Evolutionary conservation across 2,329 filamentous ascomycete species (phyloP), one percentile per base, ranked within the genome.

Genomic region (Arthrobotrys pseudoclavata): DNA sequence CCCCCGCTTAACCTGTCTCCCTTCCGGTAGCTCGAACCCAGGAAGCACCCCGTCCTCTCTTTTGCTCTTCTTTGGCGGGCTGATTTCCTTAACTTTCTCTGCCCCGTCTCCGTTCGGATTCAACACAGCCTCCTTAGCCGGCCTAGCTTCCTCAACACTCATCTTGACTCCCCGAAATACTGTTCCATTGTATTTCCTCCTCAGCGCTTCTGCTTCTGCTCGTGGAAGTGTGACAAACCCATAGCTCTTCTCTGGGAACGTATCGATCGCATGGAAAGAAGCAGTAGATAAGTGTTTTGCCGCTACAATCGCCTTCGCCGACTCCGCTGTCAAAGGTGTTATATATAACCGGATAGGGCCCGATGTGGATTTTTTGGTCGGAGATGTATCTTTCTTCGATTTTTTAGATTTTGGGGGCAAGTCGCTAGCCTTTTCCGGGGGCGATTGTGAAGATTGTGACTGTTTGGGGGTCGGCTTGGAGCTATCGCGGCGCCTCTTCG

Each of bases 241-340:
- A 89, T 93, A 99, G 66, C 89, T 91, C 83, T 89, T 91, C 80
- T 99, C 96, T 13, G 95, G 95, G 79, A 97, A 97, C 0, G 94
- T 94, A 82, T 93, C 89, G 80, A 97, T 85, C 4, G 87, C 86
- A 84, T 98, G 95, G 84, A 91, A 97, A n/a, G 94, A 97, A 64
- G 97, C 88, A 82, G 94, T 92, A 78, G 89, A 89, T 10, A 76
- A n/a, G 24, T 77, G 57, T 45, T 69, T 47, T 2, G 64, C 86
- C 22, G 92, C 90, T 57, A 99, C 84, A 76, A 96, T 88, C 60
- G 91, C 86, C 69, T 88, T 87, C 70, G 96, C 86, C 18, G 98
- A 88, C 6, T 91, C 89, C 45, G 91, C 86, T 81, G 91, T 93
- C 80, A 99, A 88, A 57, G 96, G 96, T 15, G 92, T 91, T 81